These are phyloP conservation scores for Inga leiocalycina DNA, from an alignment of 306 rosid species.

Conservation along the genomic window DNA sequence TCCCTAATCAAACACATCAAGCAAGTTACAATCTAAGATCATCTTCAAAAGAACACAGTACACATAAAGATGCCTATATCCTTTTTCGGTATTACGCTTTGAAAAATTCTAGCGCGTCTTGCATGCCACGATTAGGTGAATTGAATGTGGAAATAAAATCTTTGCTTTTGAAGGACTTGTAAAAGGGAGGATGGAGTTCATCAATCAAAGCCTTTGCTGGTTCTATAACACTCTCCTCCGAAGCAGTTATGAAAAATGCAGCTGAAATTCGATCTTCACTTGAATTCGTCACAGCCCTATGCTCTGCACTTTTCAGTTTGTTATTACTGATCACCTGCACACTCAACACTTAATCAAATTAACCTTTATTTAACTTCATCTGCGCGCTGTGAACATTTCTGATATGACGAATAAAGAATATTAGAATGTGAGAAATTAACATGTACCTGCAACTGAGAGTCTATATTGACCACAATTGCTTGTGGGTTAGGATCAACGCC, in stretches of 20 bases:
- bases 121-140: neutral
- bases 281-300: neutral
- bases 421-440: too few relatives aligned
- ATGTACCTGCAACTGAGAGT: neutral
- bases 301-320: neutral
- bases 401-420: neutral
- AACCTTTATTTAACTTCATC: neutral
- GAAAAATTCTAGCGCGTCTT: neutral
- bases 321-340: neutral
- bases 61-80: neutral
- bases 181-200: slow-evolving; percentile 43
- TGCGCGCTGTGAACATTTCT: too few relatives aligned
- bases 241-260: slow-evolving; percentile 45
- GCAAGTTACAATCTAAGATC: too few relatives aligned
- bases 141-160: neutral
- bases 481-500: slow-evolving; percentile 33
- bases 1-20: too few relatives aligned
- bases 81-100: neutral
- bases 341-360: neutral
- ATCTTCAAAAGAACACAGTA: too few relatives aligned
- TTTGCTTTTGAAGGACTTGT: neutral
- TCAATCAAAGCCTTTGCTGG: slow-evolving; percentile 52
- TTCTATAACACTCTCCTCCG: slow-evolving; percentile 38
- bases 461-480: slow-evolving; percentile 39
- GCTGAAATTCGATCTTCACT: slow-evolving; percentile 34